A percentile compares a stretch with the other conserved stretches of the same genome.
These are phyloP conservation scores for Pythium oligandrum DNA, from an alignment of 352 stramenopile genomes.

Conservation along the genomic window DNA sequence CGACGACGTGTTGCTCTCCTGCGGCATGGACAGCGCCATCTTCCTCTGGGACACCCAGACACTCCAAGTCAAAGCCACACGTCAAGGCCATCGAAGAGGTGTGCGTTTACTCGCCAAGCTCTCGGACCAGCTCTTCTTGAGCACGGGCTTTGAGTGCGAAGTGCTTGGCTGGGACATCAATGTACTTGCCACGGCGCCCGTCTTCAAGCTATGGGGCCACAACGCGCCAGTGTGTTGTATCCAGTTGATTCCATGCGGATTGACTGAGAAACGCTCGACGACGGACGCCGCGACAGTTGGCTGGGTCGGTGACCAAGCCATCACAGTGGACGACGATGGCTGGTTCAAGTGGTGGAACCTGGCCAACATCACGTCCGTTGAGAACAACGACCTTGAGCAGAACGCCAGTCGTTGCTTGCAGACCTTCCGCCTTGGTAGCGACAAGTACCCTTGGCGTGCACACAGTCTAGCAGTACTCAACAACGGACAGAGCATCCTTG, in stretches of 20 bases:
- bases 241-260: constrained; percentile 44
- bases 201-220: constrained; percentile 71
- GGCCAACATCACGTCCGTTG: constrained; percentile 49
- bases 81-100: constrained; percentile 55
- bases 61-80: constrained; percentile 36
- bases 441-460: constrained; percentile 64
- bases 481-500: constrained; percentile 54
- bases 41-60: constrained; percentile 63
- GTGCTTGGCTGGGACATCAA: constrained; percentile 75
- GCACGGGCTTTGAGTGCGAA: constrained; percentile 68
- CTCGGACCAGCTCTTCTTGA: constrained; percentile 66
- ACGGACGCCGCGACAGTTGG: constrained; percentile 17
- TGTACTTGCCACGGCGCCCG: constrained; percentile 41
- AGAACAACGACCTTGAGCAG: constrained; percentile 52
- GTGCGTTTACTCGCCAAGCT: constrained; percentile 60
- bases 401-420: constrained; percentile 61
- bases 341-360: constrained; percentile 86
- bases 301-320: constrained; percentile 54
- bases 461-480: constrained; percentile 61
- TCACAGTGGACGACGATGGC: constrained; percentile 74
- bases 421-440: constrained; percentile 61
- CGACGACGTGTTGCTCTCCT: constrained; percentile 57
- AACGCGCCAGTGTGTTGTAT: constrained; percentile 62
- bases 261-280: neutral
- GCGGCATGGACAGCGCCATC: constrained; percentile 75